Evolutionary conservation across 371 early-diverging fungal genomes (phyloP).

Genomic region (Spraguea lophii): DNA sequence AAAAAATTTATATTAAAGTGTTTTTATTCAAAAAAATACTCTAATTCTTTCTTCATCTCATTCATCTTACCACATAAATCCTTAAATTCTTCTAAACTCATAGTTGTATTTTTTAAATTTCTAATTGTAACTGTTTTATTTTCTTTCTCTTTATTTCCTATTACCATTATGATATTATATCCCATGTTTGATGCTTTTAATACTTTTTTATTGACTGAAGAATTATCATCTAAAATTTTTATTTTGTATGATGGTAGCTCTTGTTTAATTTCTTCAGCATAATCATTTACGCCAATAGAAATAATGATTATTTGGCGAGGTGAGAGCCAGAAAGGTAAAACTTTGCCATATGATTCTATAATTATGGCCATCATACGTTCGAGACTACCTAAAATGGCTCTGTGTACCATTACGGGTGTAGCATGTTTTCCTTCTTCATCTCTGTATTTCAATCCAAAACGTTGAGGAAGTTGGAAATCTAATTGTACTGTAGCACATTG

Average conservation of each 20-base stretch:
- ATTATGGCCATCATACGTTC: slow-evolving; percentile 91
- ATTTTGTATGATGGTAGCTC: slow-evolving; percentile 42
- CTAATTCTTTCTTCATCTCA: background rate
- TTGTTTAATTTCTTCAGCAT: slow-evolving; percentile 42
- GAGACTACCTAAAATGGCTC: slow-evolving; percentile 88
- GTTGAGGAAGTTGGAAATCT: slow-evolving; percentile 78
- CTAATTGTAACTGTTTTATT: slow-evolving; percentile 52
- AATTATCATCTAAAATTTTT: slow-evolving; percentile 52
- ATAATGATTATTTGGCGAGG: slow-evolving; percentile 78
- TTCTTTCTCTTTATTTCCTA: slow-evolving; percentile 69
- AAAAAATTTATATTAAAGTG: too few relatives aligned
- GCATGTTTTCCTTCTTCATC: slow-evolving; percentile 49
- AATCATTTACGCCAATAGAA: slow-evolving; percentile 36
- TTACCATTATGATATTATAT: slow-evolving; percentile 71
- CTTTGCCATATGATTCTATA: slow-evolving; percentile 75
- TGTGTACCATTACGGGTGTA: slow-evolving; percentile 90
- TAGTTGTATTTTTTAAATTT: background rate
- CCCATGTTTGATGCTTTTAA: slow-evolving; percentile 63
- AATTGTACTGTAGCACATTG: slow-evolving; percentile 97
- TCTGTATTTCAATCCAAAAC: slow-evolving; percentile 70
- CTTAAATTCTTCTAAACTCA: background rate
- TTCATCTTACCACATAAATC: background rate
- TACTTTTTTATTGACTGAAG: slow-evolving; percentile 83
- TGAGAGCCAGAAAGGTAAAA: slow-evolving; percentile 92
- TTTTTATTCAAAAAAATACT: background rate